Percentiles rank a stretch among this genome's conserved stretches.
Evolutionary conservation across 805 yeast species (phyloP).

Genomic region (Clavispora vitiphila): DNA sequence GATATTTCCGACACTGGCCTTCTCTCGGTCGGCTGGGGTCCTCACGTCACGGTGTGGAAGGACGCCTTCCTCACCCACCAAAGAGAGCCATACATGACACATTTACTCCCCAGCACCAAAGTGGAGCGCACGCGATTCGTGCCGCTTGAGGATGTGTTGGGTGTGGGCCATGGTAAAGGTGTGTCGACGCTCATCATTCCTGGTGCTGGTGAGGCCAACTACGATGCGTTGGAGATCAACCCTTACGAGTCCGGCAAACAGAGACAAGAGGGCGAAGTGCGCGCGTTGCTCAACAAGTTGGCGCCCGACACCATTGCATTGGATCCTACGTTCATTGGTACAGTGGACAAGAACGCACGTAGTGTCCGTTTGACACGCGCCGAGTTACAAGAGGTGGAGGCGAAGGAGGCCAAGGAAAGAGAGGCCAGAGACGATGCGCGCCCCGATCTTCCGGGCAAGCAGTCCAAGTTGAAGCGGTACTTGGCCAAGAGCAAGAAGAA

Average conservation of each 20-base stretch:
- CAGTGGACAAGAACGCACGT: conserved; percentile 68
- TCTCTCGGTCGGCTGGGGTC: conserved; percentile 90
- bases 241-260: conserved; percentile 91
- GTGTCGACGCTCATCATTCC: conserved; percentile 86
- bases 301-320: conserved; percentile 88
- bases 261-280: conserved; percentile 90
- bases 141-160: conserved; percentile 95
- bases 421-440: conserved; percentile 48
- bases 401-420: conserved; percentile 30
- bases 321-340: conserved; percentile 85
- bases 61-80: conserved; percentile 70
- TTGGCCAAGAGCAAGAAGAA: conserved; percentile 80
- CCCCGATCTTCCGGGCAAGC: conserved; percentile 72
- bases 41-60: conserved; percentile 93
- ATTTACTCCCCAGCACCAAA: conserved; percentile 72
- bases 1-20: conserved; percentile 85
- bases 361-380: conserved; percentile 59
- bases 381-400: conserved; percentile 39
- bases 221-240: conserved; percentile 86
- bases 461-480: conserved; percentile 76
- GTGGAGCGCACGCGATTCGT: conserved; percentile 68
- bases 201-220: conserved; percentile 97
- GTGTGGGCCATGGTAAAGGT: conserved; percentile 73
- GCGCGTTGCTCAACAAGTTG: conserved; percentile 77
- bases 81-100: conserved; percentile 87